A percentile compares a stretch with the other conserved stretches of the same genome.
Evolutionary conservation across 768 basidiomycete species (phyloP).

Genomic region (Antrodiella citrinella): DNA sequence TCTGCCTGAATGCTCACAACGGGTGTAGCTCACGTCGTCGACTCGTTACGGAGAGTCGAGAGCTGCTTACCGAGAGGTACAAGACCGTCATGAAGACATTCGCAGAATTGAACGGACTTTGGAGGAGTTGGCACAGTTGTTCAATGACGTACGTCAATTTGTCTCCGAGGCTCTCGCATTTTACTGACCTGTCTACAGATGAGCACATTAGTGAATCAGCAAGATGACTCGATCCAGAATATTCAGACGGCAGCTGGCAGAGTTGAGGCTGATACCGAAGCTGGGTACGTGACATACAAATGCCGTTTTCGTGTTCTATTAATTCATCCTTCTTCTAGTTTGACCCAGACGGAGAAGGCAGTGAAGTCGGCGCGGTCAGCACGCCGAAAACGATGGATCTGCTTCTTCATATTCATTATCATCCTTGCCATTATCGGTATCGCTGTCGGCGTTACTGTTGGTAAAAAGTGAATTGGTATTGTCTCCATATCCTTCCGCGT

Average conservation of each 20-base stretch:
- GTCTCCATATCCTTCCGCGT: neutral
- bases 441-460: slow-evolving; percentile 40
- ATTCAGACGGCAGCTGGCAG: slow-evolving; percentile 56
- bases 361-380: slow-evolving; percentile 61
- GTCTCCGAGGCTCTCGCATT: slow-evolving; percentile 1
- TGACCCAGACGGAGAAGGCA: slow-evolving; percentile 56
- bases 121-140: slow-evolving; percentile 82
- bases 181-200: slow-evolving; percentile 38
- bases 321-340: slow-evolving; percentile 27
- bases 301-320: neutral
- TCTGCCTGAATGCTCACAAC: neutral
- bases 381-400: slow-evolving; percentile 81
- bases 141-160: slow-evolving; percentile 56
- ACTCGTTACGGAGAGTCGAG: slow-evolving; percentile 78
- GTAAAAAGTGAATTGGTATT: slow-evolving; percentile 1
- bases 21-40: slow-evolving; percentile 62
- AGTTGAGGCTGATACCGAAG: slow-evolving; percentile 62
- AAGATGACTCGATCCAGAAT: slow-evolving; percentile 62
- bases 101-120: slow-evolving; percentile 79
- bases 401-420: slow-evolving; percentile 57
- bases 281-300: slow-evolving; percentile 65
- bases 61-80: slow-evolving; percentile 80
- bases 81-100: slow-evolving; percentile 82
- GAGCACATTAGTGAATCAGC: slow-evolving; percentile 69
- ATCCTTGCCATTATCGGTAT: slow-evolving; percentile 50